Evolutionary conservation across 352 stramenopile genomes (phyloP).

Genomic region (Blastocystis sp.): DNA sequence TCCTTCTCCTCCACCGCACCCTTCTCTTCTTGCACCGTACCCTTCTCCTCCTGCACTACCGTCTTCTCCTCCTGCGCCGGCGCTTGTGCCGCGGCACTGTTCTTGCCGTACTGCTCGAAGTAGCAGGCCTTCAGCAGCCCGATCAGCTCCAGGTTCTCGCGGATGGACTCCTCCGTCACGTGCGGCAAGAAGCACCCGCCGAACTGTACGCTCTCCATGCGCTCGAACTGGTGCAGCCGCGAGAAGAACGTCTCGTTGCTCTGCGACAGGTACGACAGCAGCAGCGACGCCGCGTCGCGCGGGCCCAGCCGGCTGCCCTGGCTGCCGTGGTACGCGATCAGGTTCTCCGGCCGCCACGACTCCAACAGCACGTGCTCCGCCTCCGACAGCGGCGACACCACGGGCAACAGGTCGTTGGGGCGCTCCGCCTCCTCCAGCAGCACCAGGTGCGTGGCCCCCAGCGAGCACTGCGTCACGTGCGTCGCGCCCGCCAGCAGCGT

Average conservation of each 20-base stretch:
- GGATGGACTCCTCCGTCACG: constrained; percentile 36
- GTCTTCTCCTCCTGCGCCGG: background rate
- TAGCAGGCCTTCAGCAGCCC: background rate
- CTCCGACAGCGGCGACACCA: background rate
- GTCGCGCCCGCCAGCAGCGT: background rate
- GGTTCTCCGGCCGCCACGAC: background rate
- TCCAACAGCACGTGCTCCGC: background rate
- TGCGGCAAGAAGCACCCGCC: constrained; percentile 21
- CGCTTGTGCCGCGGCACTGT: background rate
- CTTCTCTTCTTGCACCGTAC: background rate
- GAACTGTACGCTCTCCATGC: background rate
- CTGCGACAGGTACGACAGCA: constrained; percentile 2
- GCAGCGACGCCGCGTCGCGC: background rate
- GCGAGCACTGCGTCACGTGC: background rate
- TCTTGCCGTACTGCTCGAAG: constrained; percentile 1
- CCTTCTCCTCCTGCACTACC: background rate
- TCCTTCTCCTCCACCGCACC: background rate
- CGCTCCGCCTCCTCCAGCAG: background rate
- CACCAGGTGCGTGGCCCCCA: background rate
- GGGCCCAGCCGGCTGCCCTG: background rate
- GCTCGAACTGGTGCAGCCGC: background rate
- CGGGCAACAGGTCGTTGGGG: background rate
- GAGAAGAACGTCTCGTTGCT: constrained; percentile 32
- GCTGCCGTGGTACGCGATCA: background rate
- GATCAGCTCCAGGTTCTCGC: constrained; percentile 11